Conservation (phyloP, 2,329 filamentous ascomycete species). For the Diplocarpon mali region DNA sequence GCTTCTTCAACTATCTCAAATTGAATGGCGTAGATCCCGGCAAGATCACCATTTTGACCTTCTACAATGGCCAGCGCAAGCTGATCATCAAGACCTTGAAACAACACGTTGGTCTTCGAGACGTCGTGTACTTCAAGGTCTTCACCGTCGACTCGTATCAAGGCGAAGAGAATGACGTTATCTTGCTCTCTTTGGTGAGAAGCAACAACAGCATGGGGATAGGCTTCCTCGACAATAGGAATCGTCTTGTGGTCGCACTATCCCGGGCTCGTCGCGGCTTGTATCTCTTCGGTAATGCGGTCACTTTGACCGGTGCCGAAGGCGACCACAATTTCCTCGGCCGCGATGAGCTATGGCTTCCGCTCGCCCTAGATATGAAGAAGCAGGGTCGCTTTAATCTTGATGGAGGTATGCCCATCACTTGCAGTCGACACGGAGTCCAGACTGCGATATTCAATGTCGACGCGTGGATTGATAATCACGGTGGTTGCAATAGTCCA, state of each 20-base stretch:
- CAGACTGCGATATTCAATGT: conserved; percentile 40
- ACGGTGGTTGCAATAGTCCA: conserved; percentile 39
- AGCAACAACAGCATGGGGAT: conserved; percentile 48
- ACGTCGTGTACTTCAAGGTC: conserved; percentile 38
- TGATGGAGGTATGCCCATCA: conserved; percentile 44
- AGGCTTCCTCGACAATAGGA: conserved; percentile 61
- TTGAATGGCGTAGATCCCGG: conserved; percentile 48
- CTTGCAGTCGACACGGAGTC: conserved; percentile 47
- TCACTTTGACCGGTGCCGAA: conserved; percentile 30
- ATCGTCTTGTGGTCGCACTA: conserved; percentile 46
- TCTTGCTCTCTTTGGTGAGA: conserved; percentile 71
- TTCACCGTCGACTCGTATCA: conserved; percentile 84
- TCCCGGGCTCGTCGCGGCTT: conserved; percentile 67
- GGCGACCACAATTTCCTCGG: conserved; percentile 6
- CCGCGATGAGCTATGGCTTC: conserved; percentile 21
- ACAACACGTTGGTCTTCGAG: conserved; percentile 31
- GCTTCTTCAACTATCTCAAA: conserved; percentile 61
- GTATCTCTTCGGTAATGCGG: conserved; percentile 72
- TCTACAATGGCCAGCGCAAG: conserved; percentile 77
- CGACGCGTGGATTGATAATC: conserved; percentile 39
- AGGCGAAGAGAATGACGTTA: conserved; percentile 78
- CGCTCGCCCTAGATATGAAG: conserved; percentile 32
- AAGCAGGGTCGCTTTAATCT: conserved; percentile 26
- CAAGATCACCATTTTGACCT: conserved; percentile 72
- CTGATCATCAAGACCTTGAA: conserved; percentile 40